A percentile compares a stretch with the other conserved stretches of the same genome.
phyloP scores from a whole-genome alignment of 2,329 filamentous ascomycete genomes.

The Pestalotiopsis sp. region DNA sequence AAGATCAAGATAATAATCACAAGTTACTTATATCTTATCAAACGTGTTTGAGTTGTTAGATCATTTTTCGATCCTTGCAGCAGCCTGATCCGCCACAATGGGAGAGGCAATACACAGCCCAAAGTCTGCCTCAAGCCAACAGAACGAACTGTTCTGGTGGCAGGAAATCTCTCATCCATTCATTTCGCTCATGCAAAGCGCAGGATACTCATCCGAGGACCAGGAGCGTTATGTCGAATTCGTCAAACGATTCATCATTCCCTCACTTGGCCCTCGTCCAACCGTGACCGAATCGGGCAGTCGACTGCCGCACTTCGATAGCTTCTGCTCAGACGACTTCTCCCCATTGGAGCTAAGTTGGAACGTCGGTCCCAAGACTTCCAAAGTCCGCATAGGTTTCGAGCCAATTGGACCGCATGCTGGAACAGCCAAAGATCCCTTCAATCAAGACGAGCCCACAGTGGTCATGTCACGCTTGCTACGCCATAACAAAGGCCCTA shows the following conservation, averaged over 20 bases:
- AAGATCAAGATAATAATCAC: neutral
- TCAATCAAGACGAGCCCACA: neutral
- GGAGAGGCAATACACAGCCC: neutral
- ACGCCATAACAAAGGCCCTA: neutral
- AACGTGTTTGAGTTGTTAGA: neutral
- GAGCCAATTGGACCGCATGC: neutral
- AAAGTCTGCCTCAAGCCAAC: neutral
- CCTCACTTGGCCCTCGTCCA: neutral
- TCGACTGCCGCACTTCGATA: neutral
- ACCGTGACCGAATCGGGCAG: neutral
- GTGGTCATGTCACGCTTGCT: neutral
- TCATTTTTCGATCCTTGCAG: neutral
- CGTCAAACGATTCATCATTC: neutral
- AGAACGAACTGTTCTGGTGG: neutral
- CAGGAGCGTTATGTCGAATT: neutral
- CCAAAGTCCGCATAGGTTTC: neutral
- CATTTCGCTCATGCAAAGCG: neutral
- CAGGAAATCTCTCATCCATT: neutral
- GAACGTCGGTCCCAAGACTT: neutral
- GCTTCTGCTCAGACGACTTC: slow-evolving; percentile 2
- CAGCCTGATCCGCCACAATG: neutral
- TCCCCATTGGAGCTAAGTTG: neutral
- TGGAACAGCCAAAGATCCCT: neutral
- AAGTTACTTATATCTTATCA: neutral
- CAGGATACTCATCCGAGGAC: neutral